Conservation (phyloP, 1,139 yeast genomes). For the Lodderomyces pseudojiufengensis region DNA sequence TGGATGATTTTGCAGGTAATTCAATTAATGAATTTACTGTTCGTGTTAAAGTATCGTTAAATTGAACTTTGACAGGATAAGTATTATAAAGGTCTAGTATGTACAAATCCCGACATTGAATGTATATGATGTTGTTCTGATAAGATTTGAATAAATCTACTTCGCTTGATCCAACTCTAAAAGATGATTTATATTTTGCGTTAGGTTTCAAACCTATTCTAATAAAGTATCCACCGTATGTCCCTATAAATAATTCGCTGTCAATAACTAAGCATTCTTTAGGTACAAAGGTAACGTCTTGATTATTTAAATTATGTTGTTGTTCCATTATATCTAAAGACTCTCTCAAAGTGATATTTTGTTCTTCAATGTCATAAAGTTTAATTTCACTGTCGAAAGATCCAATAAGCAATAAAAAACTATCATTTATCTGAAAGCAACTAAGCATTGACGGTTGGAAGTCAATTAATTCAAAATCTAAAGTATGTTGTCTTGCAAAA, state of each 20-base stretch:
- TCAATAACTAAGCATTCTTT: conserved; percentile 15
- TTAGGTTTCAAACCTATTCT: conserved; percentile 13
- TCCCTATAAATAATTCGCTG: conserved; percentile 22
- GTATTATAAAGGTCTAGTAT: conserved; percentile 30
- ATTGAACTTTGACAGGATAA: conserved; percentile 40
- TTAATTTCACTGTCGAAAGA: conserved; percentile 19
- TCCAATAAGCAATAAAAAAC: conserved; percentile 16
- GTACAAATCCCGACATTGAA: conserved; percentile 42
- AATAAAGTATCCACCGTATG: conserved; percentile 28
- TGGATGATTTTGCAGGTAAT: conserved; percentile 3
- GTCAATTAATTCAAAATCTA: conserved; percentile 1
- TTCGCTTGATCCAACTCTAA: conserved; percentile 24
- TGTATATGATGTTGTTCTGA: conserved; percentile 21
- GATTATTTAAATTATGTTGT: neutral
- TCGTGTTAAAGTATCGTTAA: conserved; percentile 34
- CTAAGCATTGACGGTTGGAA: conserved; percentile 21
- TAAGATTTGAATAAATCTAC: conserved; percentile 15
- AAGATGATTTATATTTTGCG: conserved; percentile 15
- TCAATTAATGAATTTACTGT: conserved; percentile 18
- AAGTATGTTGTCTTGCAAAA: neutral
- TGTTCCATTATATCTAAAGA: neutral
- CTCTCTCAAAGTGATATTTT: too few species aligned
- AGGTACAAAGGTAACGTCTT: conserved; percentile 16
- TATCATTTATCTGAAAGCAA: conserved; percentile 7
- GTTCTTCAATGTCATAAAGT: conserved; percentile 6